Conservation (phyloP, 108 stramenopile genomes). For the Cyclostephanos tholiformis region DNA sequence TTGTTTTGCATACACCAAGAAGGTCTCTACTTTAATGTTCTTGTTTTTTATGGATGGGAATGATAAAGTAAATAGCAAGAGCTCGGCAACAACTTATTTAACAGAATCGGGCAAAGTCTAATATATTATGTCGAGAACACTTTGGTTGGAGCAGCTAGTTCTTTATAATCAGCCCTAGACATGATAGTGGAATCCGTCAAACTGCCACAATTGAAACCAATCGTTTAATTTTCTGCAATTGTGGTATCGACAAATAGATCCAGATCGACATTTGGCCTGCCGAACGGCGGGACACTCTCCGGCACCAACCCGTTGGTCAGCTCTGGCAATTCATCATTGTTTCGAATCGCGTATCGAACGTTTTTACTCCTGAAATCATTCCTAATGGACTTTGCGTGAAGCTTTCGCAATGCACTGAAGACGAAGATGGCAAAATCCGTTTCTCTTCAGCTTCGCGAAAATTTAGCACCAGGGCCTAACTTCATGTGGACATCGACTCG, state of each 20-base stretch:
- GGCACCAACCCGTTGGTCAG: constrained; percentile 20
- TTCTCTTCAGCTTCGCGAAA: constrained; percentile 10
- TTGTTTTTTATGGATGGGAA: too few relatives aligned
- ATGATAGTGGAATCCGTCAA: constrained; percentile 29
- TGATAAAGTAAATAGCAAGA: too few relatives aligned
- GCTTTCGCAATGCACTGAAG: constrained; percentile 19
- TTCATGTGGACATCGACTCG: constrained; percentile 14
- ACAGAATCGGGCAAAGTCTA: too few relatives aligned
- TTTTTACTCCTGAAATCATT: constrained; percentile 30
- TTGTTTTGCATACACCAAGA: too few relatives aligned
- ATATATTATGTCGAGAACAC: constrained; percentile 16
- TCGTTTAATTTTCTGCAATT: constrained; percentile 14
- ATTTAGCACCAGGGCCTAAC: constrained; percentile 23
- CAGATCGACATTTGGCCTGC: constrained; percentile 17
- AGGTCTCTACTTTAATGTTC: too few relatives aligned
- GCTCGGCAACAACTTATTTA: neutral
- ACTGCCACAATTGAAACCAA: constrained; percentile 24
- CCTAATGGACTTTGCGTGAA: constrained; percentile 22
- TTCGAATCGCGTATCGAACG: constrained; percentile 21
- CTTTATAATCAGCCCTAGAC: constrained; percentile 15
- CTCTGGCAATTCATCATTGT: constrained; percentile 18
- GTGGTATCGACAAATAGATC: constrained; percentile 26
- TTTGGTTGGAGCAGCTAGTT: constrained; percentile 8
- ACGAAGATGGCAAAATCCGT: constrained; percentile 19
- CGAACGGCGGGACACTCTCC: constrained; percentile 24